These are phyloP conservation scores for Exophiala phaeomuriformis DNA, from an alignment of 2,329 filamentous ascomycete genomes.

Conservation along the genomic window DNA sequence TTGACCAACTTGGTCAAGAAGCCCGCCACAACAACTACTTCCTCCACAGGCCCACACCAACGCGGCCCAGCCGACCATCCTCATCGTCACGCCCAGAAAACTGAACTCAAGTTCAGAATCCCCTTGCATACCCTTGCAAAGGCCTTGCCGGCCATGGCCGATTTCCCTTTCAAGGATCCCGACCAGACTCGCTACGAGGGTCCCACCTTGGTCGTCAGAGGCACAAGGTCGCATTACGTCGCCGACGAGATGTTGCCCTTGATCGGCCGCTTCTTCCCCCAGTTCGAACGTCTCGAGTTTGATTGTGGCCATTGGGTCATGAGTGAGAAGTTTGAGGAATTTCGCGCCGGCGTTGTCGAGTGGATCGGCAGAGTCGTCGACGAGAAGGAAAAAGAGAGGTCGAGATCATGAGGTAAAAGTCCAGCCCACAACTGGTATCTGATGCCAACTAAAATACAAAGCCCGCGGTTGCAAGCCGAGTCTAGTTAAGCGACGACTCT, in stretches of 20 bases:
- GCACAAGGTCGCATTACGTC: constrained; percentile 37
- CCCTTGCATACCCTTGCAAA: constrained; percentile 64
- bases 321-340: constrained; percentile 40
- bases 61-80: too few relatives aligned
- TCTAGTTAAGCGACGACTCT: too few relatives aligned
- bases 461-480: too few relatives aligned
- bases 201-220: constrained; percentile 66
- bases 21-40: constrained; percentile 38
- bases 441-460: too few relatives aligned
- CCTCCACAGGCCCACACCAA: constrained; percentile 14
- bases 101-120: constrained; percentile 64
- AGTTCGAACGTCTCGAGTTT: constrained; percentile 35
- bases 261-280: constrained; percentile 39
- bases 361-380: constrained; percentile 24
- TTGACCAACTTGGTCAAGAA: constrained; percentile 63
- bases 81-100: constrained; percentile 36
- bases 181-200: constrained; percentile 62
- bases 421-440: too few relatives aligned
- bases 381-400: constrained; percentile 2
- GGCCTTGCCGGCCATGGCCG: constrained; percentile 67
- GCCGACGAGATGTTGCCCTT: constrained; percentile 35
- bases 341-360: constrained; percentile 33
- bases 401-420: background rate
- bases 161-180: constrained; percentile 79
- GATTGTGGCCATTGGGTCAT: constrained; percentile 42